Evolutionary conservation across 352 stramenopile genomes (phyloP).

Genomic region (Globisporangium abappressorium): DNA sequence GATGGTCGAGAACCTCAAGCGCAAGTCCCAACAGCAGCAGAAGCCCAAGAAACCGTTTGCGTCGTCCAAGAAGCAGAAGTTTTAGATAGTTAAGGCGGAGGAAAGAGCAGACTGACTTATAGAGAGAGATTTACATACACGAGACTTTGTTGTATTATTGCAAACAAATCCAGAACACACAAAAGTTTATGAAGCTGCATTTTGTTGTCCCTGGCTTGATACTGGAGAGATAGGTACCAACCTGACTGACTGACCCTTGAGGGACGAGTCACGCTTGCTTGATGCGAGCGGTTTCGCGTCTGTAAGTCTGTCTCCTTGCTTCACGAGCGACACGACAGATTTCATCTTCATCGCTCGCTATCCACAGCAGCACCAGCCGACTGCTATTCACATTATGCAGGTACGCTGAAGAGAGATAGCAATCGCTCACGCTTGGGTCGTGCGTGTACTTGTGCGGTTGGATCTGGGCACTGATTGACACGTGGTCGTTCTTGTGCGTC

Average conservation of each 20-base stretch:
- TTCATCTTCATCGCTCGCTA: not conserved
- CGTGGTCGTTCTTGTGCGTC: not conserved
- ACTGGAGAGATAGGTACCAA: not conserved
- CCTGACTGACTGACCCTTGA: not conserved
- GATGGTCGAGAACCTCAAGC: slow-evolving; percentile 84
- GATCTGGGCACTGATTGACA: not conserved
- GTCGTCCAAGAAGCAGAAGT: slow-evolving; percentile 44
- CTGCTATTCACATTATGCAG: not conserved
- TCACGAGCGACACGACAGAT: not conserved
- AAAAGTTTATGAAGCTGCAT: not conserved
- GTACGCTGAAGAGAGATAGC: not conserved
- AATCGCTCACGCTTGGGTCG: not conserved
- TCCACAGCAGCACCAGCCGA: not conserved
- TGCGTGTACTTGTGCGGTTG: not conserved
- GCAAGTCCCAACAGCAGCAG: slow-evolving; percentile 61
- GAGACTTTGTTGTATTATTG: not conserved
- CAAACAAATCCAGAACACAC: not conserved
- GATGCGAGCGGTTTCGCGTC: not conserved
- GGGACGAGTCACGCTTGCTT: slow-evolving; percentile 3
- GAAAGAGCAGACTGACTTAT: not conserved
- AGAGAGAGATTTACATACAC: not conserved
- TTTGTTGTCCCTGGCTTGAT: too few relatives aligned
- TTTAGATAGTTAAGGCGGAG: slow-evolving; percentile 12
- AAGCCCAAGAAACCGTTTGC: slow-evolving; percentile 34
- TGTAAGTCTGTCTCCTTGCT: not conserved